These are phyloP conservation scores for Urtica urens DNA, from an alignment of 306 rosid species.

Conservation along the genomic window DNA sequence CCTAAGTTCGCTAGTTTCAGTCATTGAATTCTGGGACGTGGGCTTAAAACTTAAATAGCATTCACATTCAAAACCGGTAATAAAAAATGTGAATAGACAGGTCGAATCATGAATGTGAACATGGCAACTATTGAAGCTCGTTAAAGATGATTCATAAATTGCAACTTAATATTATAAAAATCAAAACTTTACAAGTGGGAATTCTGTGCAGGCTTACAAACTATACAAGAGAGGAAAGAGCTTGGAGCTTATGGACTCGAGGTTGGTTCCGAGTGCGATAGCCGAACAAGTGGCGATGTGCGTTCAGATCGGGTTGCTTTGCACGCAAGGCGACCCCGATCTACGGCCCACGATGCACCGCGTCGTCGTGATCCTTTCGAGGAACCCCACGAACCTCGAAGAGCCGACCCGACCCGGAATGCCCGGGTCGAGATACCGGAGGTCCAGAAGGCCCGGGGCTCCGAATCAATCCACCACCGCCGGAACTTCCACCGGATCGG, in stretches of 20 bases:
- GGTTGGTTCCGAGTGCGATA: constrained; percentile 34
- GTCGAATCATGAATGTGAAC: too few species aligned
- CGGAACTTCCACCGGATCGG: constrained; percentile 37
- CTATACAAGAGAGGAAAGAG: constrained; percentile 68
- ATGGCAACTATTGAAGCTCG: too few species aligned
- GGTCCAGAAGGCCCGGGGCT: constrained; percentile 24
- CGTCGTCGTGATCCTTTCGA: constrained; percentile 61
- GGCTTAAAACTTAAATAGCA: too few species aligned
- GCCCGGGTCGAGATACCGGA: constrained; percentile 59
- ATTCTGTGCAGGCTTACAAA: constrained; percentile 54
- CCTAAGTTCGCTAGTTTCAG: too few species aligned
- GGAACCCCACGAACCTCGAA: constrained; percentile 53
- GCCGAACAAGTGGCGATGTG: constrained; percentile 57
- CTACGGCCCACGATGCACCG: constrained; percentile 72
- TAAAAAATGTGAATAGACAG: too few species aligned
- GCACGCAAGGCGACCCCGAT: constrained; percentile 58
- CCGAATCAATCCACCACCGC: constrained; percentile 30
- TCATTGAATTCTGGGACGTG: too few species aligned
- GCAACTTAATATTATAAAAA: too few species aligned
- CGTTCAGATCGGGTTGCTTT: constrained; percentile 31
- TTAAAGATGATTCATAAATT: too few species aligned
- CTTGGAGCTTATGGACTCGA: constrained; percentile 58
- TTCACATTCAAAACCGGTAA: too few species aligned
- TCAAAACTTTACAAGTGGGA: too few species aligned
- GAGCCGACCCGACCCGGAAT: constrained; percentile 70